phyloP scores from a whole-genome alignment of 352 stramenopile genomes.

The Halophytophthora batemanensis region DNA sequence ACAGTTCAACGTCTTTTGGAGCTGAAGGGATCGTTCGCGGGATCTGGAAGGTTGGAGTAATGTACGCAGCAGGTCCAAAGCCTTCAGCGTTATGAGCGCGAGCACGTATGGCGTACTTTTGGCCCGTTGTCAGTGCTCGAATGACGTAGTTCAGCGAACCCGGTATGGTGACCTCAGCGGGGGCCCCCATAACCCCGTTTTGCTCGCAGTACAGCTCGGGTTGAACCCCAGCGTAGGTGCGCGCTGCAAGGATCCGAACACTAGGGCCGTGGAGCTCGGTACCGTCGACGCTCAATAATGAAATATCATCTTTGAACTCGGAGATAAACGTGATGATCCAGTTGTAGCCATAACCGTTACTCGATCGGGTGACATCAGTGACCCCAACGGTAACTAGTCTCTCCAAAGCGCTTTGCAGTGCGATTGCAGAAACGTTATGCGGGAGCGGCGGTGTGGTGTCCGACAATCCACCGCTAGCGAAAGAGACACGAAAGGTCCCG shows the following conservation, averaged over 20 bases:
- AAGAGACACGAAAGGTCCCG: constrained; percentile 87
- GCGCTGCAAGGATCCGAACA: constrained; percentile 73
- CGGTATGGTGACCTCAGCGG: constrained; percentile 34
- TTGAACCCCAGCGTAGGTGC: constrained; percentile 63
- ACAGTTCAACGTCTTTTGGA: constrained; percentile 39
- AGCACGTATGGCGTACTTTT: constrained; percentile 60
- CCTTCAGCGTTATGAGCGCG: constrained; percentile 61
- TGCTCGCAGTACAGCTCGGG: constrained; percentile 78
- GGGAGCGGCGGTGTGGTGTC: constrained; percentile 85
- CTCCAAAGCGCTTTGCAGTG: constrained; percentile 88
- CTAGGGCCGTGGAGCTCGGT: constrained; percentile 90
- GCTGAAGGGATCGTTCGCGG: constrained; percentile 40
- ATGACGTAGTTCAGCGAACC: constrained; percentile 36
- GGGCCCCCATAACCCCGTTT: constrained; percentile 26
- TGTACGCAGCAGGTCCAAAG: constrained; percentile 48
- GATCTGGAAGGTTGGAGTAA: constrained; percentile 47
- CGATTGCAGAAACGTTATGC: constrained; percentile 81
- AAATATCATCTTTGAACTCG: constrained; percentile 76
- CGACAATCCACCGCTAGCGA: constrained; percentile 58
- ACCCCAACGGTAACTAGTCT: constrained; percentile 82
- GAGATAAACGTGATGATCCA: constrained; percentile 94
- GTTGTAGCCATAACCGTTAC: constrained; percentile 95
- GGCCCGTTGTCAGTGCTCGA: constrained; percentile 44
- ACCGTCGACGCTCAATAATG: constrained; percentile 87
- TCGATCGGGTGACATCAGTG: constrained; percentile 82